phyloP scores from a whole-genome alignment of 2,329 filamentous ascomycete genomes.

The Bipolaris victoriae region DNA sequence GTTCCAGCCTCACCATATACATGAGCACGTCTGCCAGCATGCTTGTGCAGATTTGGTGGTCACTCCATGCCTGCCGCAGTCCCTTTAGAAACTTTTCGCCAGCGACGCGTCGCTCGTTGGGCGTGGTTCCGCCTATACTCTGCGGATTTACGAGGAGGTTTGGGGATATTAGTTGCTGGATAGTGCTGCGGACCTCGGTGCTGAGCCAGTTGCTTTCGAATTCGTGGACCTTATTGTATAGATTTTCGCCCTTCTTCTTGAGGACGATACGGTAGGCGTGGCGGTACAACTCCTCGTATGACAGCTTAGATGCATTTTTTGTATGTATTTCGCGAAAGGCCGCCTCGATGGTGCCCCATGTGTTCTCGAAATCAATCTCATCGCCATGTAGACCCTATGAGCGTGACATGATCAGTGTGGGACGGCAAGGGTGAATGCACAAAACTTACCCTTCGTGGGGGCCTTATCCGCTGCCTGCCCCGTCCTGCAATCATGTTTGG shows the following conservation, averaged over 20 bases:
- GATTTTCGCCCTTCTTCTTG: constrained; percentile 78
- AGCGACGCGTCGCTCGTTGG: constrained; percentile 77
- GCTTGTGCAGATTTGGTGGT: constrained; percentile 90
- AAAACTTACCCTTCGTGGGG: constrained; percentile 69
- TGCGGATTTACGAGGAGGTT: constrained; percentile 66
- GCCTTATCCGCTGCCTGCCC: constrained; percentile 68
- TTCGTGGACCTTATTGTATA: constrained; percentile 80
- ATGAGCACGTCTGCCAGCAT: constrained; percentile 97
- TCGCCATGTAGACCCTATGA: constrained; percentile 65
- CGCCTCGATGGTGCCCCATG: constrained; percentile 77
- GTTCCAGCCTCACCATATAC: constrained; percentile 72
- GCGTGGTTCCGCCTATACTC: constrained; percentile 61
- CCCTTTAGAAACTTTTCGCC: constrained; percentile 83
- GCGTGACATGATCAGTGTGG: constrained; percentile 19
- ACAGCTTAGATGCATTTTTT: constrained; percentile 86
- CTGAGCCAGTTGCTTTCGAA: constrained; percentile 85
- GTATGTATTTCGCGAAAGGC: constrained; percentile 88
- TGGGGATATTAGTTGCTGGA: constrained; percentile 73
- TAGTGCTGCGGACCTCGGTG: constrained; percentile 71
- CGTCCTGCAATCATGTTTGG: constrained; percentile 59
- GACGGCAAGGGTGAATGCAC: constrained; percentile 1
- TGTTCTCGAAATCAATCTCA: constrained; percentile 79
- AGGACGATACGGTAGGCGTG: constrained; percentile 93
- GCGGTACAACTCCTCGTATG: constrained; percentile 94
- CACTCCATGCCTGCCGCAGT: constrained; percentile 80